phyloP scores from a whole-genome alignment of 2,329 filamentous ascomycete species.

The Sporothrix variecibatus region DNA sequence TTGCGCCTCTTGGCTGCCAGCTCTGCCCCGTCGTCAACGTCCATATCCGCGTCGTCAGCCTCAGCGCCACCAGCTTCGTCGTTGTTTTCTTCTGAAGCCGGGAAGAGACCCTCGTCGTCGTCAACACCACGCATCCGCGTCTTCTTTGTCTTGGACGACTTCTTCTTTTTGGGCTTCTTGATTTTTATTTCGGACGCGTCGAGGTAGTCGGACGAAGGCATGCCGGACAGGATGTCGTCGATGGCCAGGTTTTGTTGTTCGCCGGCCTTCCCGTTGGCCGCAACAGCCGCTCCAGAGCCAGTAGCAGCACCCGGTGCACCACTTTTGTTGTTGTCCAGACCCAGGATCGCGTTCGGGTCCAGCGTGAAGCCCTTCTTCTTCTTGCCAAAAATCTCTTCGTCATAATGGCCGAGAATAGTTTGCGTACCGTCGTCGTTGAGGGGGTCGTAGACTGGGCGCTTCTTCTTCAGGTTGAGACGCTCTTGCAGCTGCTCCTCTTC shows the following conservation, averaged over 20 bases:
- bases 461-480: slow-evolving; percentile 83
- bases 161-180: slow-evolving; percentile 90
- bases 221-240: slow-evolving; percentile 65
- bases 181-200: slow-evolving; percentile 86
- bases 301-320: not conserved
- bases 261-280: slow-evolving; percentile 31
- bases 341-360: slow-evolving; percentile 71
- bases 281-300: not conserved
- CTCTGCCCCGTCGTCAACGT: slow-evolving; percentile 64
- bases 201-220: slow-evolving; percentile 81
- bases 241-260: slow-evolving; percentile 74
- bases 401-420: slow-evolving; percentile 83
- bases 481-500: slow-evolving; percentile 74
- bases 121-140: slow-evolving; percentile 67
- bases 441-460: slow-evolving; percentile 85
- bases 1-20: slow-evolving; percentile 55
- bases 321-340: slow-evolving; percentile 63
- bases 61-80: slow-evolving; percentile 40
- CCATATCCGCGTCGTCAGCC: slow-evolving; percentile 57
- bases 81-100: slow-evolving; percentile 38
- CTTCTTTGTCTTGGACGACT: slow-evolving; percentile 69
- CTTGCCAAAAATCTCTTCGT: slow-evolving; percentile 91
- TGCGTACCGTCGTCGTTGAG: slow-evolving; percentile 62
- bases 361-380: slow-evolving; percentile 86
- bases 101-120: slow-evolving; percentile 60